Evolutionary conservation across 169 alveolate species (phyloP).

Genomic region (Plasmodium gaboni): DNA sequence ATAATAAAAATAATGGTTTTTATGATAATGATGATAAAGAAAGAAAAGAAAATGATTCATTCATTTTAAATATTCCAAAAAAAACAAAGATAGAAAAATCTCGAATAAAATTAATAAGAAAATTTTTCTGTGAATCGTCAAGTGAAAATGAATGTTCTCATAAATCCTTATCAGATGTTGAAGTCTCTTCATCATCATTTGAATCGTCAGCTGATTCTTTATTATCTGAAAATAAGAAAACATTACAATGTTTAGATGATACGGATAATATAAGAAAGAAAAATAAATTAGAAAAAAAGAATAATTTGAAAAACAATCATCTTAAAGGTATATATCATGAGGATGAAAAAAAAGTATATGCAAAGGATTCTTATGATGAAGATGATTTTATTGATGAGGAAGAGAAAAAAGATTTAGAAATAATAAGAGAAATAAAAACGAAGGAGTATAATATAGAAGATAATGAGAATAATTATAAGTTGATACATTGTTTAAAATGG

Average conservation of each 20-base stretch:
- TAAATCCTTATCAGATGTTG: background rate
- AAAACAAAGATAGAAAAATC: slow-evolving; percentile 4
- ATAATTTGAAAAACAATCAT: background rate
- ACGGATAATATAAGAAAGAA: background rate
- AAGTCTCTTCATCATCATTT: slow-evolving; percentile 10
- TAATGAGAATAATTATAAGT: slow-evolving; percentile 43
- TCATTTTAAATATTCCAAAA: slow-evolving; percentile 3
- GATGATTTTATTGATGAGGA: slow-evolving; percentile 42
- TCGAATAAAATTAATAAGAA: slow-evolving; percentile 30
- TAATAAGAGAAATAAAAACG: slow-evolving; percentile 60
- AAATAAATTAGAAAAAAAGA: background rate
- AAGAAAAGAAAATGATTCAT: no score
- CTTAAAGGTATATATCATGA: background rate
- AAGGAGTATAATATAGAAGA: slow-evolving; percentile 29
- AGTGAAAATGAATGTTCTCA: slow-evolving; percentile 14
- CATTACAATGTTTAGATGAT: background rate
- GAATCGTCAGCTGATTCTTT: background rate
- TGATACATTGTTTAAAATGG: slow-evolving; percentile 66
- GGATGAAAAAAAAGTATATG: background rate
- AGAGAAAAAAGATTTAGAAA: slow-evolving; percentile 58
- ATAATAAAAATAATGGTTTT: no score
- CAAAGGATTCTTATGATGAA: background rate
- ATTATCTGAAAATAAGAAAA: background rate
- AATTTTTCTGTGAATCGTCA: slow-evolving; percentile 21
- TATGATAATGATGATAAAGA: no score